phyloP scores from a whole-genome alignment of 305 asterid species.

The Fraxinus latifolia region DNA sequence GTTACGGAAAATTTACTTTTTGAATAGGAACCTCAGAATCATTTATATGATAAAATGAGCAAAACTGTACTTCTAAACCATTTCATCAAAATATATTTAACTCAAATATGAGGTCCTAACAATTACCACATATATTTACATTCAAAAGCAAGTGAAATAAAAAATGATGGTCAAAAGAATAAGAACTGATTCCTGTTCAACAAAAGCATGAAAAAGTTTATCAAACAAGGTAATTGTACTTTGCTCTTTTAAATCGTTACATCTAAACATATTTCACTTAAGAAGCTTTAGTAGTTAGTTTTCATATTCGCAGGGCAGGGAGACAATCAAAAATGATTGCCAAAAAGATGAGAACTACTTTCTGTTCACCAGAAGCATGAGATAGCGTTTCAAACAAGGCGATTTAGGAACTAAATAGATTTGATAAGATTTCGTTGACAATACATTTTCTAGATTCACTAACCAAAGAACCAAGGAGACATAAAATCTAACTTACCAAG shows the following conservation, averaged over 20 bases:
- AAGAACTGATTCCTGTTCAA: background rate
- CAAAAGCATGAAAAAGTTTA: background rate
- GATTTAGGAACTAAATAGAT: background rate
- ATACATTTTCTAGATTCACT: background rate
- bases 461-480: background rate
- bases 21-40: background rate
- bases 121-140: background rate
- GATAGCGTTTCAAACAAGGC: background rate
- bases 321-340: background rate
- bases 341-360: background rate
- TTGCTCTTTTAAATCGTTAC: background rate
- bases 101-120: background rate
- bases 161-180: background rate
- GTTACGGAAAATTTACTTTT: background rate
- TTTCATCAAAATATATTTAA: background rate
- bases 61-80: background rate
- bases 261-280: background rate
- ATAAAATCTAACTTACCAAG: constrained; percentile 46
- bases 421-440: background rate
- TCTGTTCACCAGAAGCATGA: background rate
- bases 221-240: background rate
- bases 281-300: background rate
- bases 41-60: background rate
- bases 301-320: background rate
- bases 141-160: background rate